Base-by-base conservation (phyloP, 2,329 filamentous ascomycete genomes). In the Cadophora malorum region DNA sequence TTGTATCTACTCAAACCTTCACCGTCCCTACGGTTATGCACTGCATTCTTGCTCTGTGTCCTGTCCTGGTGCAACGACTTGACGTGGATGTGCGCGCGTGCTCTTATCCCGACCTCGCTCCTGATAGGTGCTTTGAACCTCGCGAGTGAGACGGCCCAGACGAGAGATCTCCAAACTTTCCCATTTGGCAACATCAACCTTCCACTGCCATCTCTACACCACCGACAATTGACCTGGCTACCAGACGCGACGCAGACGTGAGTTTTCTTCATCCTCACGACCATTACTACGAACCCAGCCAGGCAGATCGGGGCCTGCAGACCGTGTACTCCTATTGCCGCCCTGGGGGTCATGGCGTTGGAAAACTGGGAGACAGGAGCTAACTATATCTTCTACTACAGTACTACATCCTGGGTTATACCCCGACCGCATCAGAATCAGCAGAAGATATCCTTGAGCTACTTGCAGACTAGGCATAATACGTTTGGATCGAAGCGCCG, bases 101-200 rank as follows among this genome's bases (percentile, higher is more conserved):
- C 71, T 62, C 67, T 65, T 72, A 67, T 70, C 66, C 68, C 28
- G 52, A 64, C 25, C 41, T 63, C 60, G 65, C 38, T 33, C 50
- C 56, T 66, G 64, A 66, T 66, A 66, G 59, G 70, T 65, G 33
- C 53, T 61, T 31, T 71, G 47, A 41, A 67, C 69, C 69, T 73
- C 69, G 70, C 71, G 66, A 70, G 69, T 60, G 67, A 66, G 49
- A 62, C 63, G 50, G 33, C 62, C 67, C 66, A 50, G 45, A 49
- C 45, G 45, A 49, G 45, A 49, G 69, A 70, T 67, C 69, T 70
- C 70, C 69, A 74, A 75, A 75, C 68, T 75, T 75, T 75, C 74
- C 68, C 68, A 64, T 58, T 73, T 74, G 71, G 72, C 72, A 72
- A 65, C 69, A 67, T 70, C 71, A 66, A 68, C 63, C 47, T 55